Percentiles rank a stretch among this genome's conserved stretches.
Conservation (phyloP, 768 basidiomycete species). For the Psilocybe azurescens region DNA sequence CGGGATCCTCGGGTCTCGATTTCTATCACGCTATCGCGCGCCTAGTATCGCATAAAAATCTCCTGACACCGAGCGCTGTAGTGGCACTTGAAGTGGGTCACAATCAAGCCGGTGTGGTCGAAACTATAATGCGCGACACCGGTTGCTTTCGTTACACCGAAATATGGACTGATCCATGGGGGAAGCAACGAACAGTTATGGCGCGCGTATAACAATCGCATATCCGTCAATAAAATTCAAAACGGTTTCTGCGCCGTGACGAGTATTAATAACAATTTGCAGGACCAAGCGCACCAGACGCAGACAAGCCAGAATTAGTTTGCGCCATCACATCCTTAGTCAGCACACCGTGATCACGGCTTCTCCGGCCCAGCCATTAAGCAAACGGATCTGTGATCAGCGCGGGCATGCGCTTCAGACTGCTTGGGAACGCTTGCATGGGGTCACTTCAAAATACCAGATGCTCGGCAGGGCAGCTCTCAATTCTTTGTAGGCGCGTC, state of each 20-base stretch:
- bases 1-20: conserved; percentile 65
- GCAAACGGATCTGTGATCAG: neutral
- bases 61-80: conserved; percentile 57
- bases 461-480: neutral
- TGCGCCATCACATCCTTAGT: neutral
- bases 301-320: neutral
- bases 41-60: conserved; percentile 53
- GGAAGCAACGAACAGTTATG: conserved; percentile 72
- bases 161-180: conserved; percentile 86
- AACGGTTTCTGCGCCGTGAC: neutral
- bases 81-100: conserved; percentile 85
- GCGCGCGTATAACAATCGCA: conserved; percentile 45
- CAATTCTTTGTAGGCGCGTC: neutral
- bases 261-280: neutral
- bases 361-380: neutral
- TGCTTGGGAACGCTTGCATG: neutral
- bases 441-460: neutral
- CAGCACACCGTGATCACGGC: neutral
- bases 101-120: conserved; percentile 69
- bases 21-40: conserved; percentile 76
- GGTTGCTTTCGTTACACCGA: conserved; percentile 54
- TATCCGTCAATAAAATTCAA: conserved; percentile 6
- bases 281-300: neutral
- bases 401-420: neutral
- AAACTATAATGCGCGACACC: conserved; percentile 56